Base-by-base conservation (phyloP, 306 rosid genomes). In the Dryas octopetala region DNA sequence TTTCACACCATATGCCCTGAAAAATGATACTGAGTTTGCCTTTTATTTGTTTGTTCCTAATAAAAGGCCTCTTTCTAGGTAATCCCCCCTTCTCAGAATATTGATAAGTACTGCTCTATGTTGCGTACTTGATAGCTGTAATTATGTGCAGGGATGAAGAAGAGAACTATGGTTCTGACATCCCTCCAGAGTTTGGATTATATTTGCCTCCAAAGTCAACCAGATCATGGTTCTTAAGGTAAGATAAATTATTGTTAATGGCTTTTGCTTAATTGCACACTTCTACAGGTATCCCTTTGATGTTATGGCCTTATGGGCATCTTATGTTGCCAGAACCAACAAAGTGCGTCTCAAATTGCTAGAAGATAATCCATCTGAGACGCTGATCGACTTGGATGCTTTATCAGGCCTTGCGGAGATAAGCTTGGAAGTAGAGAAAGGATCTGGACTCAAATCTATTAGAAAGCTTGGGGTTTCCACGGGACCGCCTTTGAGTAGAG, bases 341-440 rank as follows among this genome's bases (percentile, higher is more conserved):
- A 90, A 79, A 68, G 88, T 95, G 86, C 74, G 84, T 78, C 76
- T 95, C 83, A 84, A 84, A 70, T 78, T 88, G 80, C 67, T 81
- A 54, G 86, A 89, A 76, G 90, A 87, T 83, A 80, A 76, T 87
- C 85, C 82, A 86, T 87, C 96, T 13, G 93, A 90, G 83, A 81
- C 88, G 32, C 76, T 78, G 60, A 79, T 94, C 32, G 97, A 95
- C 84, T 85, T 95, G 84, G 93, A 90, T 80, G 84, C 97, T 75
- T 82, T 95, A 75, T 87, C 98, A 57, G 98, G 98, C 79, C 92
- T 95, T 70, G 75, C 97, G 54, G 98, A 95, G 80, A 76, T 95
- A 71, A 87, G 86, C 88, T 85, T 94, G 74, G 83, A 82, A 74
- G 85, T 77, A 60, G 89, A 87, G 71, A 91, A 79, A 61, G 88